A percentile compares a stretch with the other conserved stretches of the same genome.
These are phyloP conservation scores for Curvularia spicifera DNA, from an alignment of 2,329 filamentous ascomycete genomes.

Conservation along the genomic window DNA sequence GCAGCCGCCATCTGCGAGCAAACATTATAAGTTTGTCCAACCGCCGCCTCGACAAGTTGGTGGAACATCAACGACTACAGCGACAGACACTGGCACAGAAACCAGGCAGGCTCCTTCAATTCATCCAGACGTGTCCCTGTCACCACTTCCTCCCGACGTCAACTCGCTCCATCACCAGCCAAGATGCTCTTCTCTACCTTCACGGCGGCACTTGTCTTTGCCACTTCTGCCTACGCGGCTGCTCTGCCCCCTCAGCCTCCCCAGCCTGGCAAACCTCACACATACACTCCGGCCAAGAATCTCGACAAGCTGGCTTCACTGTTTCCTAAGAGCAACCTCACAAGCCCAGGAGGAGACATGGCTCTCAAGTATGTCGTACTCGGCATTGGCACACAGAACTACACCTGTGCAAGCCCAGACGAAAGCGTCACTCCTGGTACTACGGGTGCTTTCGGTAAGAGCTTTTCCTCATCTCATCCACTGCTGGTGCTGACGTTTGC, in stretches of 20 bases:
- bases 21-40: conserved; percentile 40
- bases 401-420: conserved; percentile 51
- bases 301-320: conserved; percentile 35
- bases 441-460: conserved; percentile 43
- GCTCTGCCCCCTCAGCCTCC: conserved; percentile 27
- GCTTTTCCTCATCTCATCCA: not conserved
- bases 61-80: conserved; percentile 24
- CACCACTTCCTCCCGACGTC: not conserved
- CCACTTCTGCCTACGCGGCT: conserved; percentile 23
- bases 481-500: conserved; percentile 17
- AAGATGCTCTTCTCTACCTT: conserved; percentile 42
- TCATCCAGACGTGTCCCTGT: not conserved
- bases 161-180: conserved; percentile 2
- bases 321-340: conserved; percentile 41
- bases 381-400: conserved; percentile 62
- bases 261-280: conserved; percentile 13
- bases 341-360: conserved; percentile 30
- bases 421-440: conserved; percentile 37
- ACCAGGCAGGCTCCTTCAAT: not conserved
- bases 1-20: conserved; percentile 28
- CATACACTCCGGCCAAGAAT: conserved; percentile 26
- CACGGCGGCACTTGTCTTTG: conserved; percentile 30
- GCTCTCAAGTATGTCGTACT: conserved; percentile 56
- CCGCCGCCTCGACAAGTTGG: conserved; percentile 24
- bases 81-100: conserved; percentile 13